Evolutionary conservation across 306 rosid genomes (phyloP), one percentile per base, ranked within the genome.

Genomic region (Canavalia gladiata): DNA sequence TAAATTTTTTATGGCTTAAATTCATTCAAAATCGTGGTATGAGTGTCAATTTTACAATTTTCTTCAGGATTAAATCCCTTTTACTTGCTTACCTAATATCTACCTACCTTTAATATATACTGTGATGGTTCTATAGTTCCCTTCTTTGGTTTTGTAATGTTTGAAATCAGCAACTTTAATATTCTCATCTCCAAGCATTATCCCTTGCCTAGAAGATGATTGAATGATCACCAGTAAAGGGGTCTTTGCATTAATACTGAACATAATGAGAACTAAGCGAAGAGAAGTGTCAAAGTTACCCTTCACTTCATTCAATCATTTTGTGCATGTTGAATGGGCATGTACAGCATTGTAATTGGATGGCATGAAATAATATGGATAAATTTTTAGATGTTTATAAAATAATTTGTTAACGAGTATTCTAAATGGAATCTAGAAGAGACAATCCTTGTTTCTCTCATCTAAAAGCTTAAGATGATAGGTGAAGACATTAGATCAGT

Each of bases 1-100:
- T 73, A 28, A 72, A 28, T n/a, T 58, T 69, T 18, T 71, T 7
- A 55, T 65, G 85, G 79, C 82, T 5, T 52, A 84, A 37, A 84
- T 84, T 60, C 33, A 8, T 70, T 43, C 46, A 29, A 42, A 8
- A 13, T 55, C 11, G 25, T 49, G 33, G 6, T 18, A 6, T 72
- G 25, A 55, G 35, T 18, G 7, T 33, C 8, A 33, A 5, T 56
- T 70, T 68, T 11, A 10, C 35, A 56, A 33, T 45, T 74, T 84
- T 46, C 43, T 65, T 35, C 54, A 7, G 63, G 69, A 57, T 25
- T 64, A 5, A 25, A 56, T 18, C 33, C 41, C 42, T 30, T 49
- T 74, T 74, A 37, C 28, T 45, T 42, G n/a, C 45, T 52, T 56
- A 18, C 25, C 25, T 18, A 18, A 18, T 18, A 12, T 42, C 25